Base-by-base conservation (phyloP, 768 basidiomycete genomes). In the Agrocybe praecox region DNA sequence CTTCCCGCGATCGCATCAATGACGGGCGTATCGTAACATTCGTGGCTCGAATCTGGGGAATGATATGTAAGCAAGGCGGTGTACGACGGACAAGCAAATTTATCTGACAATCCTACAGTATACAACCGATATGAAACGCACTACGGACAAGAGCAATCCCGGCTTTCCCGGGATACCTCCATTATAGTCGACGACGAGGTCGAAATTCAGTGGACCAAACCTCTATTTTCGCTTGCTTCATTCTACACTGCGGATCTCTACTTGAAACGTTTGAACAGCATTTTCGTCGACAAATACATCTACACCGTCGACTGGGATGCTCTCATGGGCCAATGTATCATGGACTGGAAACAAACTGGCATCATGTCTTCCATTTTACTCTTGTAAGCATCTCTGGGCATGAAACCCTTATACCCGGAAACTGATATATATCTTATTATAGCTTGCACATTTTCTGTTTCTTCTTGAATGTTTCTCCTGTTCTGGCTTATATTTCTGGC, bases 271-370 rank as follows among this genome's bases (percentile, higher is more conserved):
- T 62, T 89, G 10, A 74, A 84, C 44, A 69, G 76, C 5, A 57
- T 86, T 1, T 88, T 78, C 62, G 69, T 80, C 2, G 88, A 89
- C 56, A 75, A 78, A 29, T 70, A 83, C 49, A 81, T 87, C 2
- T 86, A 84, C 52, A 74, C 67, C 0, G 73, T 76, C 52, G 80
- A 83, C 17, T 88, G 86, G 84, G 68, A 74, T n/a, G 59, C 67
- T 8, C 80, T 88, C 65, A 72, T 86, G 54, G 63, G 72, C 6
- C 46, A 53, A 1, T 76, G 73, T 36, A 65, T 82, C 15, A 61
- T 68, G 32, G 85, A 83, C 50, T 89, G 88, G 88, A 76, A 70
- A 50, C 64, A 66, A 34, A 68, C 75, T 8, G 67, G 70, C 33
- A 65, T 72, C 61, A 46, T 24, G 15, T 60, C 69, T 29, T 62